These are phyloP conservation scores for Coelastrella sp. DNA, from an alignment of 139 green algal species.

Conservation along the genomic window DNA sequence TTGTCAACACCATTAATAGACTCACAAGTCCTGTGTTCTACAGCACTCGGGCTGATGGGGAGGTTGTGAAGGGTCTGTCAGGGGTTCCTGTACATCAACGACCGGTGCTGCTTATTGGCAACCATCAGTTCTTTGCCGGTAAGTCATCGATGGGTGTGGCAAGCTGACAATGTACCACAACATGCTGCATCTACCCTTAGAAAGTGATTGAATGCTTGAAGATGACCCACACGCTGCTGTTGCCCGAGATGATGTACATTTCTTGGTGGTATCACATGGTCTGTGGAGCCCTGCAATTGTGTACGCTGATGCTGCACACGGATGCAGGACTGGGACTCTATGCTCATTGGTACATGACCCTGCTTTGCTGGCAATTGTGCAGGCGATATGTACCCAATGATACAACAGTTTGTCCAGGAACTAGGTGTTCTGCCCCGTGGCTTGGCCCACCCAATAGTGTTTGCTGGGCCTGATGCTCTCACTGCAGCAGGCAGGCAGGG, in stretches of 20 bases:
- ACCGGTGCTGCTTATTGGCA: slow-evolving; percentile 92
- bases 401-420: slow-evolving; percentile 77
- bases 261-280: too few species aligned
- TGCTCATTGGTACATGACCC: too few species aligned
- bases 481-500: not conserved
- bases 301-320: too few species aligned
- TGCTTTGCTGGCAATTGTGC: too few species aligned
- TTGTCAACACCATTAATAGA: slow-evolving; percentile 43
- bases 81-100: slow-evolving; percentile 49
- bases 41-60: slow-evolving; percentile 68
- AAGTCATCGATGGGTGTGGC: not conserved
- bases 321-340: too few species aligned
- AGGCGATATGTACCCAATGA: slow-evolving; percentile 70
- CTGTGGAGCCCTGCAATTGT: too few species aligned
- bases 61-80: slow-evolving; percentile 44
- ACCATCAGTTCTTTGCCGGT: slow-evolving; percentile 91
- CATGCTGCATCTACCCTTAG: too few species aligned
- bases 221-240: too few species aligned
- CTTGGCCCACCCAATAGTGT: slow-evolving; percentile 82
- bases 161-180: too few species aligned
- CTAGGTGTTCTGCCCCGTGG: slow-evolving; percentile 79
- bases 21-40: slow-evolving; percentile 89
- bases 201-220: too few species aligned
- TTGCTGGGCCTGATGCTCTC: slow-evolving; percentile 42
- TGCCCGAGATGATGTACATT: too few species aligned